Conservation (phyloP, 2,329 filamentous ascomycete genomes). For the Aureobasidium sp. region DNA sequence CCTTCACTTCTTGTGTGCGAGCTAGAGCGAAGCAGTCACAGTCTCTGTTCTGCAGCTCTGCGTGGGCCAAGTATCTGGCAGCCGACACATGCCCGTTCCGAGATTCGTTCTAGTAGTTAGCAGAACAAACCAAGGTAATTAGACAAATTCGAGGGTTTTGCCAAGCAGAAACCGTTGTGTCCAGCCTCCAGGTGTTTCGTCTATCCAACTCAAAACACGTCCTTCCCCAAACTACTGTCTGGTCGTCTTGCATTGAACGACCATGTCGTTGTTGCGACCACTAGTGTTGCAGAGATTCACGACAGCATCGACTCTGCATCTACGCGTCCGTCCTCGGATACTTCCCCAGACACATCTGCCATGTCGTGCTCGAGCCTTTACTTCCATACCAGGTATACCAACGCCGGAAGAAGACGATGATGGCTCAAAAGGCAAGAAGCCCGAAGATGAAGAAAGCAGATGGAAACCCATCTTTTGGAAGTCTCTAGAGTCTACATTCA, state of each 20-base stretch:
- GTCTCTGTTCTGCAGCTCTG: neutral
- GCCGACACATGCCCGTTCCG: neutral
- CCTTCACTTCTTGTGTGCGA: neutral
- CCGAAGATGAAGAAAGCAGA: neutral
- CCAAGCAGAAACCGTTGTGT: conserved; percentile 3
- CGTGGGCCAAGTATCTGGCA: neutral
- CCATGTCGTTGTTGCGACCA: conserved; percentile 1
- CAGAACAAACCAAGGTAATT: neutral
- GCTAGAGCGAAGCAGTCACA: neutral
- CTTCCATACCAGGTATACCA: conserved; percentile 6
- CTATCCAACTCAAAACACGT: neutral
- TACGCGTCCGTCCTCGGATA: neutral
- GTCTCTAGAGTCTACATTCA: neutral
- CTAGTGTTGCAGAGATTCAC: neutral
- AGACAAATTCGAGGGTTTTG: neutral
- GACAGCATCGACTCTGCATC: neutral
- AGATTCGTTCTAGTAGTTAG: neutral
- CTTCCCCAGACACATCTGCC: neutral
- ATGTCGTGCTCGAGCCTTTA: neutral
- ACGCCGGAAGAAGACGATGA: conserved; percentile 9
- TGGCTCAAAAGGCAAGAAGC: neutral
- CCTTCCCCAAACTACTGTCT: neutral
- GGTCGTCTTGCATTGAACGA: neutral
- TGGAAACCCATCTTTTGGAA: conserved; percentile 13
- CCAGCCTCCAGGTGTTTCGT: neutral